phyloP scores from a whole-genome alignment of 306 rosid genomes.

The Citrullus amarus region DNA sequence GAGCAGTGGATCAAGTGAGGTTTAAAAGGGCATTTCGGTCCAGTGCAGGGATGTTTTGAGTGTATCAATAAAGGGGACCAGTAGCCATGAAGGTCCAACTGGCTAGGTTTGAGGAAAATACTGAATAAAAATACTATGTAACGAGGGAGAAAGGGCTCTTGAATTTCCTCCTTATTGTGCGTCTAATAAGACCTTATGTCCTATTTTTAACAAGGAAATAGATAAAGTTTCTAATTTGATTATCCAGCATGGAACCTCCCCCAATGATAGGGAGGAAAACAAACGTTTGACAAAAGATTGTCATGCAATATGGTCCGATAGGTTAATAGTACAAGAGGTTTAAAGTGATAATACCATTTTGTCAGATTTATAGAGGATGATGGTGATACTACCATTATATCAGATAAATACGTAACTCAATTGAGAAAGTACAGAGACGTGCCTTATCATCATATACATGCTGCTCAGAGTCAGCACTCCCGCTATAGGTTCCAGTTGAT shows the following conservation, averaged over 20 bases:
- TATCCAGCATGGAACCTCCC: neutral
- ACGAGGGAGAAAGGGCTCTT: neutral
- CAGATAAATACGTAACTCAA: neutral
- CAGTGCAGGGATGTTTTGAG: neutral
- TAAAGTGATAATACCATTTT: neutral
- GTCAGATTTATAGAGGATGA: neutral
- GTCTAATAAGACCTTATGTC: neutral
- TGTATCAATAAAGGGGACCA: neutral
- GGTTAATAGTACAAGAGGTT: neutral
- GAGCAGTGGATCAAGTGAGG: neutral
- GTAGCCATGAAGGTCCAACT: neutral
- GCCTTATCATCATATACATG: conserved; percentile 39
- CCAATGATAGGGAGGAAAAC: neutral
- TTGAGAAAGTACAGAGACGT: conserved; percentile 16
- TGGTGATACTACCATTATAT: neutral
- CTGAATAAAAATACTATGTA: neutral
- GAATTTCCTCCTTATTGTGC: neutral
- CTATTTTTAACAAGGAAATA: neutral
- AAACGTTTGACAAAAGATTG: neutral
- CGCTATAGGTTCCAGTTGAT: conserved; percentile 42
- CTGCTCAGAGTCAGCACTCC: conserved; percentile 30
- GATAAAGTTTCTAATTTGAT: neutral
- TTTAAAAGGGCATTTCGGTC: neutral
- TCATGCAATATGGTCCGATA: neutral
- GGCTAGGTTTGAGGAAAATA: neutral